phyloP scores from a whole-genome alignment of 2,329 filamentous ascomycete species.

The Coccinonectria pachysandricola region DNA sequence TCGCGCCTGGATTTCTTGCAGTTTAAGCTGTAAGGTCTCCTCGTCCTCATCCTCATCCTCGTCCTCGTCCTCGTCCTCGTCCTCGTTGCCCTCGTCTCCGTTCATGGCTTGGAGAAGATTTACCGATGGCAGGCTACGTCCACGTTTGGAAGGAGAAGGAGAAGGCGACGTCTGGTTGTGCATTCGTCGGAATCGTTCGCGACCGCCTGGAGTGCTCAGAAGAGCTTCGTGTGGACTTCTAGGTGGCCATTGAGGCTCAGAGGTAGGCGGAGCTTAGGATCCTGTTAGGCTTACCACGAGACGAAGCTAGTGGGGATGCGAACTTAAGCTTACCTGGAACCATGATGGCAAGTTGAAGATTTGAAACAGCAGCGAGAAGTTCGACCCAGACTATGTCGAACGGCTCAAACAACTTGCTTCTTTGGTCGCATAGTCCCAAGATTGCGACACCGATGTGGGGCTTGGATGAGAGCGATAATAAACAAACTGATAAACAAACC shows the following conservation, averaged over 20 bases:
- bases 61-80: slow-evolving; percentile 59
- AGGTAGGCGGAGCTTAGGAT: slow-evolving; percentile 20
- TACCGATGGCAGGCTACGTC: slow-evolving; percentile 14
- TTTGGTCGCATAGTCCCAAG: slow-evolving; percentile 13
- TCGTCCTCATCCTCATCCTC: slow-evolving; percentile 69
- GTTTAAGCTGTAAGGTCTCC: slow-evolving; percentile 75
- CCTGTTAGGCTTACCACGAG: slow-evolving; percentile 7
- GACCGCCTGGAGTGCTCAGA: slow-evolving; percentile 63
- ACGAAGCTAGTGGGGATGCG: background rate
- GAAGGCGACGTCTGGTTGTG: slow-evolving; percentile 58
- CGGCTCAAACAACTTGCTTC: slow-evolving; percentile 7
- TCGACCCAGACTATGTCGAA: slow-evolving; percentile 8
- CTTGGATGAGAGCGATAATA: no score
- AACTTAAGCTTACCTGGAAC: slow-evolving; percentile 15
- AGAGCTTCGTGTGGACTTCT: slow-evolving; percentile 56
- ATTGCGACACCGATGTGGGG: no score
- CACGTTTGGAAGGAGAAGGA: slow-evolving; percentile 44
- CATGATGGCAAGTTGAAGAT: slow-evolving; percentile 9
- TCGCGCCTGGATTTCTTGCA: slow-evolving; percentile 81
- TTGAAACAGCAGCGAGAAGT: slow-evolving; percentile 6
- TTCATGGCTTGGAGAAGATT: slow-evolving; percentile 24
- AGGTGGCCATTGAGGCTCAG: slow-evolving; percentile 53
- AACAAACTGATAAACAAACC: no score
- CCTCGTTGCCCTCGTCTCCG: slow-evolving; percentile 30
- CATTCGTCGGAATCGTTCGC: slow-evolving; percentile 61